Evolutionary conservation across 2,329 filamentous ascomycete species (phyloP).

Genomic region (Sarocladium oryzae): DNA sequence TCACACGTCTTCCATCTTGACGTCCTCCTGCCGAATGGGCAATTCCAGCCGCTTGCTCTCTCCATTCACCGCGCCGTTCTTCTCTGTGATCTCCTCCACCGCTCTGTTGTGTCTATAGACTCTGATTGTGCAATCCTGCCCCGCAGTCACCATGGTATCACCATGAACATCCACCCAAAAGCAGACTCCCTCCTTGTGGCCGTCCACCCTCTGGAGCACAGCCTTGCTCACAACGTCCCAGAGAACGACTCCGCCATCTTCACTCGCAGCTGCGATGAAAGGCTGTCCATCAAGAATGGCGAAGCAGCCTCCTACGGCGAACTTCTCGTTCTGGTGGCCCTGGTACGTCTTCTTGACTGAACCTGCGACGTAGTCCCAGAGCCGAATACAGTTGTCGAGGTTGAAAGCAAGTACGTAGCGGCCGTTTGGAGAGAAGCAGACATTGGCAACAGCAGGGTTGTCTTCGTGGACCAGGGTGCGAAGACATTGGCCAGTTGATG

Average conservation of each 20-base stretch:
- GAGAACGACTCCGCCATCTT: conserved; percentile 76
- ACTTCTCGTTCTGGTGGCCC: conserved; percentile 78
- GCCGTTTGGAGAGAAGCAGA: conserved; percentile 90
- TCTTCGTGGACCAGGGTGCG: conserved; percentile 95
- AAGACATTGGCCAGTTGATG: conserved; percentile 87
- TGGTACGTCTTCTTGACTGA: conserved; percentile 96
- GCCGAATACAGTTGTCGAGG: conserved; percentile 78
- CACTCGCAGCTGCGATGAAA: conserved; percentile 78
- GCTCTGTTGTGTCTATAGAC: conserved; percentile 35
- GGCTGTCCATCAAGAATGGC: conserved; percentile 45
- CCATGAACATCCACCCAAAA: conserved; percentile 60
- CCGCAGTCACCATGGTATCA: conserved; percentile 50
- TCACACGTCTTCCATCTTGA: conserved; percentile 28
- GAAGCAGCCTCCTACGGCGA: conserved; percentile 80
- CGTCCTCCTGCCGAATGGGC: conserved; percentile 30
- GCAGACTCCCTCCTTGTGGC: conserved; percentile 47
- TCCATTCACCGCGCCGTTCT: conserved; percentile 19
- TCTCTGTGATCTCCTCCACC: conserved; percentile 9
- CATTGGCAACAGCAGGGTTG: conserved; percentile 80
- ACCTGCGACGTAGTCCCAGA: conserved; percentile 94
- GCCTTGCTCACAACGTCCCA: conserved; percentile 91
- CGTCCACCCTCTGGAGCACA: conserved; percentile 60
- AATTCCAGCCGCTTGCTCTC: conserved; percentile 54
- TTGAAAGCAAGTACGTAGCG: conserved; percentile 89
- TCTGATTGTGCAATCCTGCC: conserved; percentile 46